These are phyloP conservation scores for Adansonia rubrostipa DNA, from an alignment of 441 rosid genomes.

Conservation along the genomic window DNA sequence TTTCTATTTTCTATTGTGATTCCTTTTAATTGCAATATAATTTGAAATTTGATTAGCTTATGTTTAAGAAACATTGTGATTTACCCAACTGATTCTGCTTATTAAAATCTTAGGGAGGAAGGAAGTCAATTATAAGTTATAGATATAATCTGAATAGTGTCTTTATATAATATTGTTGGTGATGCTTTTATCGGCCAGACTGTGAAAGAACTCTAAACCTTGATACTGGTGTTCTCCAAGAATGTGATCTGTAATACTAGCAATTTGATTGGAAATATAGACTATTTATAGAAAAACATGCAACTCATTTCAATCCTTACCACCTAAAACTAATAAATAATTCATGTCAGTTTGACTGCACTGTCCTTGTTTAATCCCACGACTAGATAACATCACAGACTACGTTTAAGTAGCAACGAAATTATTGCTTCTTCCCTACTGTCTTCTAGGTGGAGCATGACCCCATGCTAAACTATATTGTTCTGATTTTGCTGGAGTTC, in stretches of 20 bases:
- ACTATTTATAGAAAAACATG: not conserved
- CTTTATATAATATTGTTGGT: not conserved
- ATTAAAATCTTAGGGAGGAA: too few species aligned
- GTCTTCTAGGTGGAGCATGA: not conserved
- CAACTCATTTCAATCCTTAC: constrained; percentile 11
- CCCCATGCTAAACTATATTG: not conserved
- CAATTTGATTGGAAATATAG: not conserved
- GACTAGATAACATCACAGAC: not conserved
- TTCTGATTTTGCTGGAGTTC: not conserved
- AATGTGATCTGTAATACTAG: not conserved
- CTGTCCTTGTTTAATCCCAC: not conserved
- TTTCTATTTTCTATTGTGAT: not conserved
- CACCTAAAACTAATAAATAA: not conserved
- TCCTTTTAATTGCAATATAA: not conserved
- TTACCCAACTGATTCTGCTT: not conserved
- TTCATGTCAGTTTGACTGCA: not conserved
- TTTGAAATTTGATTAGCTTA: not conserved
- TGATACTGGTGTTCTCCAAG: not conserved
- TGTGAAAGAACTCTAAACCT: not conserved
- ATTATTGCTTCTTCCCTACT: not conserved
- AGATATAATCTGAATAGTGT: not conserved
- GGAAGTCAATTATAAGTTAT: not conserved
- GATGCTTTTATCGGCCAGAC: not conserved
- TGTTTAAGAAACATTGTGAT: not conserved
- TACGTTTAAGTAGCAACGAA: not conserved